Percentiles rank a stretch among this genome's conserved stretches.
Conservation (phyloP, 768 basidiomycete genomes). For the Auriculariales sp. region DNA sequence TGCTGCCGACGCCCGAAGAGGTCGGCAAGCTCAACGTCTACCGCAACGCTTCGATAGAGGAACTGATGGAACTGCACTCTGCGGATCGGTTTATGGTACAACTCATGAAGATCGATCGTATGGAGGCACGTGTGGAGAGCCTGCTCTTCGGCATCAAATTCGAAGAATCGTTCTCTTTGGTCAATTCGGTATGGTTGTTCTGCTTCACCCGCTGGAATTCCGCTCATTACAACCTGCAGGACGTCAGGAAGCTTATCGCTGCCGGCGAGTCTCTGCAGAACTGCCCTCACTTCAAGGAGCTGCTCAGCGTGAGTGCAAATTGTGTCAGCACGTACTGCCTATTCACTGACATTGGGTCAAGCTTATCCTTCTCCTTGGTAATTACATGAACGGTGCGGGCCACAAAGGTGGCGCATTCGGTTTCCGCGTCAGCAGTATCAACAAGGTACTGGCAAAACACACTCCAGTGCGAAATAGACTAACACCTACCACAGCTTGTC, state of each 20-base stretch:
- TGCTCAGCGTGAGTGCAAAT: slow-evolving; percentile 53
- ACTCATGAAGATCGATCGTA: slow-evolving; percentile 83
- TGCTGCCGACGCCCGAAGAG: slow-evolving; percentile 85
- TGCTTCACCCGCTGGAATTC: not conserved
- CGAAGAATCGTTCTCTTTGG: slow-evolving; percentile 67
- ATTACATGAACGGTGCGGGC: slow-evolving; percentile 96
- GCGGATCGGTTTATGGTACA: slow-evolving; percentile 96
- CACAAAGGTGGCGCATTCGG: slow-evolving; percentile 94
- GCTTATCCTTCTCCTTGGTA: slow-evolving; percentile 90
- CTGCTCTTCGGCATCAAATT: slow-evolving; percentile 89
- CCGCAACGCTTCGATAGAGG: slow-evolving; percentile 71
- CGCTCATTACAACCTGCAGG: slow-evolving; percentile 26
- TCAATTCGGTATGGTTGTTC: slow-evolving; percentile 52
- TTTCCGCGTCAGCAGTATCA: slow-evolving; percentile 94
- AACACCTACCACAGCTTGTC: slow-evolving; percentile 47
- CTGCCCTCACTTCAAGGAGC: slow-evolving; percentile 79
- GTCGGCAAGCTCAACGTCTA: slow-evolving; percentile 84
- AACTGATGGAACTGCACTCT: slow-evolving; percentile 78
- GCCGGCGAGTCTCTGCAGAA: slow-evolving; percentile 68
- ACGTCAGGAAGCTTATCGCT: slow-evolving; percentile 63
- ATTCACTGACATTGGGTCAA: slow-evolving; percentile 12
- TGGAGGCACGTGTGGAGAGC: slow-evolving; percentile 79
- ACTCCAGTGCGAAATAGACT: not conserved
- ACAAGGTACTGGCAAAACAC: slow-evolving; percentile 45
- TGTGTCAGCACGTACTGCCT: not conserved